Percentiles rank a stretch among this genome's conserved stretches.
Conservation (phyloP, 2,329 filamentous ascomycete genomes). For the Penicillium italicum region DNA sequence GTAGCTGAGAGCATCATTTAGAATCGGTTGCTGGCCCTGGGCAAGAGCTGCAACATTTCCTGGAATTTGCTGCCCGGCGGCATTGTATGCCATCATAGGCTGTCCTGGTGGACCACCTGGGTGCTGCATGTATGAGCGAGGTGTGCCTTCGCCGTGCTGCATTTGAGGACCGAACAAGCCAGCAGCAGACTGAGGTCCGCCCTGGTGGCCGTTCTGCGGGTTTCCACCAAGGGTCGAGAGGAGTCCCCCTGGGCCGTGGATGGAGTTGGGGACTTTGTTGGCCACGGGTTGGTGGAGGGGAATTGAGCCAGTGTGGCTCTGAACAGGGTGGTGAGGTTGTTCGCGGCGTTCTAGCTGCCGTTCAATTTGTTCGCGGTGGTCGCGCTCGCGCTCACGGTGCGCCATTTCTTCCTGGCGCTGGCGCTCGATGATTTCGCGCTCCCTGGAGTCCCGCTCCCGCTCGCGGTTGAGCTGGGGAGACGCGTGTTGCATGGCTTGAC, state of each 20-base stretch:
- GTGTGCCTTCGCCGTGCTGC: conserved; percentile 54
- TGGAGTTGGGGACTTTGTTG: conserved; percentile 71
- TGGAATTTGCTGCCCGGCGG: conserved; percentile 43
- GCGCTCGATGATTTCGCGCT: conserved; percentile 51
- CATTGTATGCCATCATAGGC: conserved; percentile 50
- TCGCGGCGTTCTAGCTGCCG: conserved; percentile 54
- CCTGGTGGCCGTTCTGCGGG: conserved; percentile 51
- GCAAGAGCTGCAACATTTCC: conserved; percentile 58
- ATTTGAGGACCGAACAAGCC: conserved; percentile 62
- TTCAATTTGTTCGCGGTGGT: conserved; percentile 54
- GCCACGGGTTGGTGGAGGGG: conserved; percentile 94
- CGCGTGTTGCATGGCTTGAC: conserved; percentile 43
- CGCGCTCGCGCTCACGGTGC: conserved; percentile 46
- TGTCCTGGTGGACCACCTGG: conserved; percentile 52
- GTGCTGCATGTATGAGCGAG: conserved; percentile 61
- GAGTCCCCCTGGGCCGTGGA: conserved; percentile 88
- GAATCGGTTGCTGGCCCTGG: conserved; percentile 79
- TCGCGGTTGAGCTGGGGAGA: conserved; percentile 44
- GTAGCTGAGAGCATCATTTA: conserved; percentile 85
- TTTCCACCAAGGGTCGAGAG: conserved; percentile 68
- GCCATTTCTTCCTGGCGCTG: conserved; percentile 56
- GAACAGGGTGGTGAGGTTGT: conserved; percentile 68
- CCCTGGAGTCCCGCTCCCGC: conserved; percentile 51
- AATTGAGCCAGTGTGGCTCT: conserved; percentile 82
- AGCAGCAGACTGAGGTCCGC: conserved; percentile 56